Evolutionary conservation across 2,329 filamentous ascomycete species (phyloP), one percentile per base, ranked within the genome.

Genomic region (Colletotrichum spaethianum): DNA sequence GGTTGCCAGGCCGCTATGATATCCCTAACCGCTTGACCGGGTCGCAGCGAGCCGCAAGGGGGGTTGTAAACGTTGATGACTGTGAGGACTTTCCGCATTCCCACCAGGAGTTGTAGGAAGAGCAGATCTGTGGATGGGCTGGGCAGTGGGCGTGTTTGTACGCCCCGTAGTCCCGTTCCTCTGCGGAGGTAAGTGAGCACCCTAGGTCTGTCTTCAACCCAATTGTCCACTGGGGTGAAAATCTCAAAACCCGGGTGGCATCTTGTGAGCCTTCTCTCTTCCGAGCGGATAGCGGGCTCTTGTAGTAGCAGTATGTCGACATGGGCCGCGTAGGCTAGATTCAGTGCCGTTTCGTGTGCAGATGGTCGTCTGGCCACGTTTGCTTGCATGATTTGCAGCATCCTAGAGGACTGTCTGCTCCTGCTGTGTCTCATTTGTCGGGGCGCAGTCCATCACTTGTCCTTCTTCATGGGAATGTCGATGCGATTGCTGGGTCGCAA

Each of bases 311-410:
- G 59, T 61, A 61, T 61, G 20, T 61, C 20, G 18, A 61, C 28
- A 26, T 61, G 42, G 28, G 59, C 59, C 3, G 59, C 28, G 28
- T 61, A 50, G n/a, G 28, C 42, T 6, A 61, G 59, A n/a, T 57
- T 57, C 28, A 57, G 53, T 57, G 53, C 53, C 2, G 53, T 57
- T 57, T 38, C 20, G 33, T 57, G 42, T 33, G 59, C 28, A 16
- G 4, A 18, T 8, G 42, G 40, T 23, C 28, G 42, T 18, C 28
- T 61, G 28, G 26, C 59, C 26, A 64, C 48, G 26, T 64, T 64
- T 12, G 48, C 61, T 11, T 64, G 48, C 48, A 64, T 64, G 48
- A 64, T 64, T n/a, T 75, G 42, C 42, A 61, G 59, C 8, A 18
- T 7, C 11, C 6, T 48, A 48, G 59, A 23, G 28, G 60, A 14